Percentiles rank a stretch among this genome's conserved stretches.
These are phyloP conservation scores for Mycena vulgaris DNA, from an alignment of 768 basidiomycete species.

Conservation along the genomic window DNA sequence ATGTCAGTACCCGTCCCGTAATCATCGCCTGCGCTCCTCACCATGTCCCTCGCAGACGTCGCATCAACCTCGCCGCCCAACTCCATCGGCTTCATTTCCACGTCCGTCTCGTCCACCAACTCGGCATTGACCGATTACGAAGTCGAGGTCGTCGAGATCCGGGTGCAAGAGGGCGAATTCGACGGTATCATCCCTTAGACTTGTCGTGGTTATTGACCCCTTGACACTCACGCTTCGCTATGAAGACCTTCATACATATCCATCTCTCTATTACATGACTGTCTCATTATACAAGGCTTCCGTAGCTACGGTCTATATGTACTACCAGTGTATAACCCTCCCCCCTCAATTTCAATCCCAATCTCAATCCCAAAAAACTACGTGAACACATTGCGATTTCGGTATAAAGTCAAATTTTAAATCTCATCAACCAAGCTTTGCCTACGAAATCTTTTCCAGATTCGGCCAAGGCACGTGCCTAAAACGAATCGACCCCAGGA, in stretches of 20 bases:
- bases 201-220: neutral
- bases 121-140: conserved; percentile 82
- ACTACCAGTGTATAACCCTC: conserved; percentile 16
- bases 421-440: too few relatives aligned
- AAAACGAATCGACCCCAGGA: too few relatives aligned
- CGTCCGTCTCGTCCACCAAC: conserved; percentile 78
- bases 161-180: conserved; percentile 84
- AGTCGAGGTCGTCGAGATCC: conserved; percentile 90
- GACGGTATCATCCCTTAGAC: conserved; percentile 74
- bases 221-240: neutral
- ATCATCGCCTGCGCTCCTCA: conserved; percentile 16
- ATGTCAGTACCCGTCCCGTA: conserved; percentile 70
- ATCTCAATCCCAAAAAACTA: too few relatives aligned
- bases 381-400: too few relatives aligned
- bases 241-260: conserved; percentile 11
- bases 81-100: conserved; percentile 74
- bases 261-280: neutral
- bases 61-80: conserved; percentile 88
- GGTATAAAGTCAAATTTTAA: too few relatives aligned
- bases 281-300: conserved; percentile 11
- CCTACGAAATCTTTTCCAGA: too few relatives aligned
- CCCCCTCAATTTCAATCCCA: neutral
- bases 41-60: conserved; percentile 65
- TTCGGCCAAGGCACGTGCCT: too few relatives aligned
- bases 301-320: conserved; percentile 3